A percentile compares a stretch with the other conserved stretches of the same genome.
Evolutionary conservation across 495 filamentous ascomycete genomes (phyloP).

Genomic region (Hypoxylon rickii): DNA sequence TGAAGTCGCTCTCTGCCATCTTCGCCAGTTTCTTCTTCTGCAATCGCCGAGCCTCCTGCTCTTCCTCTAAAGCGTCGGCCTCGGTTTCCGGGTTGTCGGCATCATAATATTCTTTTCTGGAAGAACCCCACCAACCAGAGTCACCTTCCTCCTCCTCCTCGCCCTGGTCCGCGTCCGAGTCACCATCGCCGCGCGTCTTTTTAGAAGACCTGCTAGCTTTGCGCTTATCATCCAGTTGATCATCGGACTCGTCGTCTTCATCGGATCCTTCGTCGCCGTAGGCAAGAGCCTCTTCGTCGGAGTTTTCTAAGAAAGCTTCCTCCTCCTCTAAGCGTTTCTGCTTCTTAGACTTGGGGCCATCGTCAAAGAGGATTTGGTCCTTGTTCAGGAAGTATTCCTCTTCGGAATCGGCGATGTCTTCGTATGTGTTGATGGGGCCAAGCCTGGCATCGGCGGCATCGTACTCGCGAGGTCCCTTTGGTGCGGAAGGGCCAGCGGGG

Average conservation of each 20-base stretch:
- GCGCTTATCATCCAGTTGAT: slow-evolving; percentile 24
- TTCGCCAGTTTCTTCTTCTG: slow-evolving; percentile 86
- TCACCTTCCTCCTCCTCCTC: slow-evolving; percentile 75
- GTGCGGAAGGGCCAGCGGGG: slow-evolving; percentile 48
- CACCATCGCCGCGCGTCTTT: slow-evolving; percentile 32
- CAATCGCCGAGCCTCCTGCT: slow-evolving; percentile 80
- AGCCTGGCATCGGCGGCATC: slow-evolving; percentile 59
- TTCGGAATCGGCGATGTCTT: slow-evolving; percentile 87
- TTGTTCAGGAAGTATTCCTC: slow-evolving; percentile 86
- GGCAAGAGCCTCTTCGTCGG: slow-evolving; percentile 87
- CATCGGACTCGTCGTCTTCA: slow-evolving; percentile 53
- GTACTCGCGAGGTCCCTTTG: slow-evolving; percentile 52
- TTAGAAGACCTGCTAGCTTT: slow-evolving; percentile 26
- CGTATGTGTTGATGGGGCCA: slow-evolving; percentile 66
- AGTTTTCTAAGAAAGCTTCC: slow-evolving; percentile 62
- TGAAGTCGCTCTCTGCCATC: slow-evolving; percentile 88
- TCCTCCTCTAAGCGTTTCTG: slow-evolving; percentile 67
- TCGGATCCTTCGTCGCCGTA: slow-evolving; percentile 64
- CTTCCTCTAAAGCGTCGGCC: slow-evolving; percentile 88
- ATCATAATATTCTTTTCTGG: slow-evolving; percentile 90
- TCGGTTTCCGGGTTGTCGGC: slow-evolving; percentile 89
- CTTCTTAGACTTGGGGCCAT: slow-evolving; percentile 76
- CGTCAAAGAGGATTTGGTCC: slow-evolving; percentile 84
- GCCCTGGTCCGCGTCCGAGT: slow-evolving; percentile 50
- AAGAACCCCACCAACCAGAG: slow-evolving; percentile 82